Evolutionary conservation across 1,139 yeast genomes (phyloP).

Genomic region (Wickerhamomyces sp.): DNA sequence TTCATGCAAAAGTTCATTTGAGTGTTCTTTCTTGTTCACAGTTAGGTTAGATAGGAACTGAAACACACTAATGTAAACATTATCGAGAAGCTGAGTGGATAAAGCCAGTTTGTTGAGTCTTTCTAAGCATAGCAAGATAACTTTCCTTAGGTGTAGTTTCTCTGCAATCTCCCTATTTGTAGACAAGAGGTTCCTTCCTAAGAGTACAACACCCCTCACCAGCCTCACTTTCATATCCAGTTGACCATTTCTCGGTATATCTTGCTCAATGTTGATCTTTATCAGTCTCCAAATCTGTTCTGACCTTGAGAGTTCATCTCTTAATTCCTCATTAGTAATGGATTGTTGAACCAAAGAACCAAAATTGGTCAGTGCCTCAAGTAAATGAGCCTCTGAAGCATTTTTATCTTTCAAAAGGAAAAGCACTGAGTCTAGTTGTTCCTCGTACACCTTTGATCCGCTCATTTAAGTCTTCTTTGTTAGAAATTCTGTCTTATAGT

Average conservation of each 20-base stretch:
- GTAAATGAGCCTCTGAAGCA: background rate
- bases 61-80: constrained; percentile 5
- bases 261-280: constrained; percentile 5
- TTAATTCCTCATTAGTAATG: constrained; percentile 7
- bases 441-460: too few relatives aligned
- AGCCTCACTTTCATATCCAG: constrained; percentile 11
- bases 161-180: constrained; percentile 25
- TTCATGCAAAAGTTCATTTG: constrained; percentile 6
- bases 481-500: too few relatives aligned
- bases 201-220: constrained; percentile 30
- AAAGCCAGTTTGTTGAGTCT: constrained; percentile 16
- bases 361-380: constrained; percentile 2
- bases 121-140: constrained; percentile 8
- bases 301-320: constrained; percentile 11
- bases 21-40: constrained; percentile 7
- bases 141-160: constrained; percentile 15
- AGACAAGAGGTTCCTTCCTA: constrained; percentile 33
- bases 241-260: constrained; percentile 13
- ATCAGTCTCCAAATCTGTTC: constrained; percentile 13
- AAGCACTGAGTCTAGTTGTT: too few relatives aligned
- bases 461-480: too few relatives aligned
- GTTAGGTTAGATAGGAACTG: constrained; percentile 18
- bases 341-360: constrained; percentile 8
- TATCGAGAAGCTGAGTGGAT: background rate
- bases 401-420: background rate